Base-by-base conservation (phyloP, 2,329 filamentous ascomycete species). In the Fusarium tjaetaba region DNA sequence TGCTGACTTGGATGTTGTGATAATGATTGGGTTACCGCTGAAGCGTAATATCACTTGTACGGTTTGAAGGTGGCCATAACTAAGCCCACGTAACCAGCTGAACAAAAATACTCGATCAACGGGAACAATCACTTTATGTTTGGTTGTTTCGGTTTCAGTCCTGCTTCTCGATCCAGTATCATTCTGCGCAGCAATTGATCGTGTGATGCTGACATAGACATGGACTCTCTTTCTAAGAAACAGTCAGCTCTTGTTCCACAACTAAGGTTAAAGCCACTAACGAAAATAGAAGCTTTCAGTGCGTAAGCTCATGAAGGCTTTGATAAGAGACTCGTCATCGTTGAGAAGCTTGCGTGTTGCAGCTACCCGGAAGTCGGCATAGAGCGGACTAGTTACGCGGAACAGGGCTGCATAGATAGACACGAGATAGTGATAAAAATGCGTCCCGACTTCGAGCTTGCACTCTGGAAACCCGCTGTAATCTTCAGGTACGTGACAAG, bases 281-380 rank as follows among this genome's bases (percentile, higher is more conserved):
- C 77, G 77, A 43, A 79, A 78, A 59, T 79, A 79, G 66, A 79
- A 79, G 49, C 77, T 79, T 46, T 79, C 77, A 4, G 77, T 79
- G 34, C 76, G 76, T 46, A 79, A 63, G 51, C 73, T 79, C 66
- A 79, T 72, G 45, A 79, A 79, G 16, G 76, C 68, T 57, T 57
- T 68, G 28, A 79, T 57, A 16, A 79, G 68, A 46, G 68, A 68
- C 24, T 76, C 72, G 28, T 78, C 77, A 41, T 77, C 66, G 20
- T 75, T 68, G 20, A 79, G 61, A 10, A 79, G 61, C 61, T 72
- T 68, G 38, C 77, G 75, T 36, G 74, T 78, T 30, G 70, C 60
- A 24, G 68, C 66, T 46, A 78, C 51, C 16, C 77, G 64, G 26
- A 79, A 71, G 64, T 79, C 76, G 55, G 77, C 73, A 58, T 79